Base-by-base conservation (phyloP, 495 filamentous ascomycete species). In the Penicillium odoratum region DNA sequence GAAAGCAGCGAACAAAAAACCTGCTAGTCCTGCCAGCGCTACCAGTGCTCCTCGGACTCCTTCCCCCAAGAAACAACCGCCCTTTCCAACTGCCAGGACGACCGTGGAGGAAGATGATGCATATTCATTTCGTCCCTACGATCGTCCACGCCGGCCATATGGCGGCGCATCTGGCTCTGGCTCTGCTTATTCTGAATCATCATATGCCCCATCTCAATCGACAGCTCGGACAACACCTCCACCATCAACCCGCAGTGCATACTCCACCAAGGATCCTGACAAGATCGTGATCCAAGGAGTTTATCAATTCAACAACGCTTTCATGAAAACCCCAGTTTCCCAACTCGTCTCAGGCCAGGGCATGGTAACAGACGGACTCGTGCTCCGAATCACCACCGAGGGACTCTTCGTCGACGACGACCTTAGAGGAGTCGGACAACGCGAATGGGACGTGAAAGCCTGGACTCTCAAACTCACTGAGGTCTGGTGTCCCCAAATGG, bases 381-480 rank as follows among this genome's bases (percentile, higher is more conserved):
- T 96, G 44, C 83, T 97, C 43, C 82, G 85, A 10, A 91, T 96
- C 64, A 90, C 85, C 2, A 92, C 87, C 3, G 94, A 96, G 69
- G 94, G 94, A 4, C 83, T 97, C 34, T 98, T 98, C 70, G 91
- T 98, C 62, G 94, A 98, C 67, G 95, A 98, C 69, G 94, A 97
- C 63, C 78, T 97, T 38, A 85, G 92, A 16, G 86, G 86, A 42
- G 88, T 96, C 3, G 85, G 88, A 18, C 91, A 96, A 69, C 83
- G 94, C 48, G 95, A 98, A 74, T 98, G 95, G 95, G 94, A 98
- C 69, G 83, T 97, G 70, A 97, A 97, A 69, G 93, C 93, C 16
- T 97, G 94, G 94, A 96, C 91, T 11, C 82, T 98, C 74, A 97
- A 93, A 72, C 77, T 86, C 28, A 85, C 94, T 61, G 94, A 98